A percentile compares a stretch with the other conserved stretches of the same genome.
Conservation (phyloP, 306 rosid species). For the Vicia villosa region DNA sequence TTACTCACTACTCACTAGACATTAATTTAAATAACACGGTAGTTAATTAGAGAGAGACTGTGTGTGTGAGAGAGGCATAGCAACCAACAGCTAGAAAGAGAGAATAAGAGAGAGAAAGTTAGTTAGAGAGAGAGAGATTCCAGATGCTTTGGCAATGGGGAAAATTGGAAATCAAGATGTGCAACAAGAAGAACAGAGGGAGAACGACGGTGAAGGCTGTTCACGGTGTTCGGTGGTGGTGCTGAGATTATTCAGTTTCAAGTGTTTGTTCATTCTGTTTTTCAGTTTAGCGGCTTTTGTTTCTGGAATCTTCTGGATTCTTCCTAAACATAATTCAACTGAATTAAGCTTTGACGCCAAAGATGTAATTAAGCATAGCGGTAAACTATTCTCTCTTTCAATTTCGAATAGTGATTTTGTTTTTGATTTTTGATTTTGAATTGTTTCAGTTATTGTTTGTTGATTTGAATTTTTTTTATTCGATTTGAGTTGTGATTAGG, state of each 20-base stretch:
- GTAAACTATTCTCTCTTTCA: conserved; percentile 31
- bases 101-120: conserved; percentile 18
- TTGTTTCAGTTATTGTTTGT: not conserved
- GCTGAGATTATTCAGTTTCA: conserved; percentile 55
- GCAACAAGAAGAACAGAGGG: conserved; percentile 31
- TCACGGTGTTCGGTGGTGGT: conserved; percentile 42
- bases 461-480: not conserved
- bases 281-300: conserved; percentile 60
- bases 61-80: conserved; percentile 12
- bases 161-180: conserved; percentile 38
- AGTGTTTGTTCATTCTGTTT: conserved; percentile 68
- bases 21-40: not conserved
- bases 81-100: conserved; percentile 15
- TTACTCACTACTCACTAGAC: too few species aligned
- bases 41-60: conserved; percentile 26
- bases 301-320: conserved; percentile 79
- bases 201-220: conserved; percentile 3
- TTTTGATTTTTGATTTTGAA: conserved; percentile 15
- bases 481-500: conserved; percentile 16
- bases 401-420: not conserved
- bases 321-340: conserved; percentile 49
- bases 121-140: conserved; percentile 33
- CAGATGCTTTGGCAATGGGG: conserved; percentile 60
- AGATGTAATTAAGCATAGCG: conserved; percentile 61
- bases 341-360: conserved; percentile 60